These are phyloP conservation scores for Schizopora paradoxa DNA, from an alignment of 1,284 basidiomycete species.

Conservation along the genomic window DNA sequence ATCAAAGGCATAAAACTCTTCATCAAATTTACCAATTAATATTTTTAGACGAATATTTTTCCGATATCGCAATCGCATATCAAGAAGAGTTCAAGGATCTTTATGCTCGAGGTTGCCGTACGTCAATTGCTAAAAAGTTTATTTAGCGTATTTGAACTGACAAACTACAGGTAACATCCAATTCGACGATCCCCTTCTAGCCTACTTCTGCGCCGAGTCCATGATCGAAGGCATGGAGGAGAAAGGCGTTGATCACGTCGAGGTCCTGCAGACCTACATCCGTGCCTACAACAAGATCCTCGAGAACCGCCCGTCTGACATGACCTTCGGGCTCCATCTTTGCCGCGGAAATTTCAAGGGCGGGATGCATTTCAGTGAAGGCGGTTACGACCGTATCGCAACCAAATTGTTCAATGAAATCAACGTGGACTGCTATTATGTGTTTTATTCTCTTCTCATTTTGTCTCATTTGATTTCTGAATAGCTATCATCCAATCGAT, in stretches of 20 bases:
- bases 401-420: conserved; percentile 67
- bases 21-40: conserved; percentile 12
- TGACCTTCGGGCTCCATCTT: conserved; percentile 68
- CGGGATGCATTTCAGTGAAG: conserved; percentile 65
- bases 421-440: conserved; percentile 73
- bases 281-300: conserved; percentile 66
- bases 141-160: neutral
- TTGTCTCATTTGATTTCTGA: conserved; percentile 2
- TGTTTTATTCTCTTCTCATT: conserved; percentile 27
- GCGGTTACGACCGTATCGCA: conserved; percentile 72
- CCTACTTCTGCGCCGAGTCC: conserved; percentile 58
- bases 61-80: conserved; percentile 67
- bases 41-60: conserved; percentile 58
- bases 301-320: conserved; percentile 51
- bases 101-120: conserved; percentile 68
- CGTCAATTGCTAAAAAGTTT: conserved; percentile 26
- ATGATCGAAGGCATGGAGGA: conserved; percentile 62
- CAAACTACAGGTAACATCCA: conserved; percentile 53
- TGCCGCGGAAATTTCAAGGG: conserved; percentile 77
- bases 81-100: conserved; percentile 67
- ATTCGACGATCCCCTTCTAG: conserved; percentile 69
- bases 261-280: conserved; percentile 65
- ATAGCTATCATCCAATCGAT: conserved; percentile 3
- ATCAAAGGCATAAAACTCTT: neutral
- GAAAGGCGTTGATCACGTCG: conserved; percentile 54